Evolutionary conservation across 1,139 yeast genomes (phyloP).

Genomic region (Candida dubliniensis): DNA sequence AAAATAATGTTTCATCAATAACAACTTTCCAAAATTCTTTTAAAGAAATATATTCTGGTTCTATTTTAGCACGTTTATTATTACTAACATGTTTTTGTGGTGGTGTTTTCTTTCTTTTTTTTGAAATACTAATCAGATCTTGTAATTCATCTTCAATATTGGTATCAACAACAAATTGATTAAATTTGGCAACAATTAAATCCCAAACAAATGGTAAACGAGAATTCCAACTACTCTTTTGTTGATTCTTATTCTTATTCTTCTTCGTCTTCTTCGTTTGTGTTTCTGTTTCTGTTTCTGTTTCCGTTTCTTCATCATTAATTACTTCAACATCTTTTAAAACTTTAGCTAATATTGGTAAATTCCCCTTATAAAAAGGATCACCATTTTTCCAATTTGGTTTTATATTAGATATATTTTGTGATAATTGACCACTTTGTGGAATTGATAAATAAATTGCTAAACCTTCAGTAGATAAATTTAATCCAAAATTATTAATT

Average conservation of each 20-base stretch:
- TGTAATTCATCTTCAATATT: slow-evolving; percentile 20
- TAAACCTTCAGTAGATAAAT: slow-evolving; percentile 76
- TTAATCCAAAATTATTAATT: slow-evolving; percentile 55
- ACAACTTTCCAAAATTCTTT: slow-evolving; percentile 79
- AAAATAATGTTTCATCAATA: slow-evolving; percentile 78
- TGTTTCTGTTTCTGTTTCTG: slow-evolving; percentile 13
- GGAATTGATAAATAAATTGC: slow-evolving; percentile 64
- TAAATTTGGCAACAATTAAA: slow-evolving; percentile 49
- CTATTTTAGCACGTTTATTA: neutral
- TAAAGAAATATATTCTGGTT: slow-evolving; percentile 35
- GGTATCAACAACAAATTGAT: slow-evolving; percentile 17
- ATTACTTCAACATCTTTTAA: slow-evolving; percentile 55
- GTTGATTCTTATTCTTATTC: slow-evolving; percentile 25
- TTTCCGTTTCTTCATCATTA: slow-evolving; percentile 37
- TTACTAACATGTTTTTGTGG: slow-evolving; percentile 28
- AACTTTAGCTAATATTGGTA: slow-evolving; percentile 59
- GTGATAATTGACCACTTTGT: slow-evolving; percentile 26
- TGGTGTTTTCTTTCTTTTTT: slow-evolving; percentile 21
- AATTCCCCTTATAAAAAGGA: slow-evolving; percentile 71
- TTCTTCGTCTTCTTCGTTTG: slow-evolving; percentile 9
- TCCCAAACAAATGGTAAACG: slow-evolving; percentile 84
- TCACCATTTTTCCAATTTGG: slow-evolving; percentile 68
- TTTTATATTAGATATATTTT: slow-evolving; percentile 26
- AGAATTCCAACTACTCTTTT: slow-evolving; percentile 75
- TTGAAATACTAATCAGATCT: slow-evolving; percentile 17